Conservation (phyloP, 805 yeast species). For the Kluyveromyces lactis region DNA sequence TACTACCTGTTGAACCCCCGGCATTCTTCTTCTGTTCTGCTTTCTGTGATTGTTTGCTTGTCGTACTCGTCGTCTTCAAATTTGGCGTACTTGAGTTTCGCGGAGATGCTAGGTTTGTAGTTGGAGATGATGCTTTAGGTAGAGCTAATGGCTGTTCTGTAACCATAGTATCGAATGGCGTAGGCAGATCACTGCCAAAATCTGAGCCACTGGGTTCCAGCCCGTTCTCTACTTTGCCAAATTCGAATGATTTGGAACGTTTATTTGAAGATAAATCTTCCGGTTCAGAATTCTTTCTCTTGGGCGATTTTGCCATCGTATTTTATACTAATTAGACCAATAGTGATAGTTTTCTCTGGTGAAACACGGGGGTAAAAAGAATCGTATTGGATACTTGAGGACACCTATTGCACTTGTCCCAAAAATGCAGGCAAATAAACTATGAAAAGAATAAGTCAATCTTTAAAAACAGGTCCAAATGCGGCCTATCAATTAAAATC, state of each 20-base stretch:
- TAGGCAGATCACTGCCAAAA: constrained; percentile 10
- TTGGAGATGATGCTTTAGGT: constrained; percentile 18
- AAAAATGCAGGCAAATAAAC: not conserved
- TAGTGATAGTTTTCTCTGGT: too few relatives aligned
- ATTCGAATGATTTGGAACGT: constrained; percentile 17
- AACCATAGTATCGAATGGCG: constrained; percentile 14
- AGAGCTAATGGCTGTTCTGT: constrained; percentile 9
- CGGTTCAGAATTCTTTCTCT: constrained; percentile 11
- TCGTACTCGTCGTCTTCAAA: not conserved
- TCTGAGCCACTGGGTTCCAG: constrained; percentile 7
- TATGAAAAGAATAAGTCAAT: too few relatives aligned
- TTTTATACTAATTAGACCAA: too few relatives aligned
- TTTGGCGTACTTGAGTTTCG: not conserved
- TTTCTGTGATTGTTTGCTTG: constrained; percentile 7
- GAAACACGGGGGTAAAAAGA: too few relatives aligned
- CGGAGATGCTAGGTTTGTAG: constrained; percentile 14
- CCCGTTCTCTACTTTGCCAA: constrained; percentile 10
- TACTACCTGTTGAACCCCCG: not conserved
- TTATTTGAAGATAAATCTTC: constrained; percentile 9
- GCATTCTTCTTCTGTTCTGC: constrained; percentile 13
- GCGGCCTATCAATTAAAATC: too few relatives aligned
- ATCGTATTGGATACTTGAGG: too few relatives aligned
- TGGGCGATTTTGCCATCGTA: constrained; percentile 16
- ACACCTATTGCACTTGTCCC: too few relatives aligned
- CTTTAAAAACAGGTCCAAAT: too few relatives aligned